These are phyloP conservation scores for Aotearoamyces nothofagi DNA, from an alignment of 2,329 filamentous ascomycete species.

Conservation along the genomic window DNA sequence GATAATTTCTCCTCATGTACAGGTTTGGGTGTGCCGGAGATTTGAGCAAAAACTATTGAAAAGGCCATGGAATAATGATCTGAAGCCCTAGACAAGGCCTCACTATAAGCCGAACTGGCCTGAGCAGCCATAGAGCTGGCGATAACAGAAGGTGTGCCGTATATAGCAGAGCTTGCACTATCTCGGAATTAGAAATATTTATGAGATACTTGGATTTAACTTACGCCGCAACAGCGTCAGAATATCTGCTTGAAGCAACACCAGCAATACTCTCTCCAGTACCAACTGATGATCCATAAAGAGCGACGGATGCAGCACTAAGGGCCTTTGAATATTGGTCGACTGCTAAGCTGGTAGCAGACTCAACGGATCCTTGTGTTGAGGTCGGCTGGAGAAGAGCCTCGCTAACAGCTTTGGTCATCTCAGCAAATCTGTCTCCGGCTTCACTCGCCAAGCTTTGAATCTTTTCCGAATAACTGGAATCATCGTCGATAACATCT, in stretches of 20 bases:
- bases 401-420: conserved; percentile 39
- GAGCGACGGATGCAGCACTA: conserved; percentile 36
- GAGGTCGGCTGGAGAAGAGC: conserved; percentile 30
- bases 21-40: conserved; percentile 54
- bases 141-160: conserved; percentile 51
- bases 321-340: conserved; percentile 41
- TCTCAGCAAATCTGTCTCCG: conserved; percentile 33
- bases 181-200: conserved; percentile 4
- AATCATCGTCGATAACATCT: conserved; percentile 28
- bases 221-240: conserved; percentile 40
- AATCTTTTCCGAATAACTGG: conserved; percentile 31
- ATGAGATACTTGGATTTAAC: conserved; percentile 18
- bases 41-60: conserved; percentile 49
- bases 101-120: conserved; percentile 43
- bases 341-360: conserved; percentile 34
- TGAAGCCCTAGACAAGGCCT: conserved; percentile 50
- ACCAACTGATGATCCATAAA: conserved; percentile 33
- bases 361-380: conserved; percentile 28
- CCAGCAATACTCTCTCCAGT: conserved; percentile 29
- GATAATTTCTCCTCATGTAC: conserved; percentile 54
- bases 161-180: conserved; percentile 43
- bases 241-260: conserved; percentile 36
- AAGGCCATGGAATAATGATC: conserved; percentile 53
- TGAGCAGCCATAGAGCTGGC: conserved; percentile 22
- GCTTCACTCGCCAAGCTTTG: conserved; percentile 34